Evolutionary conservation across 371 early-diverging fungal genomes (phyloP), one percentile per base, ranked within the genome.

Genomic region (Mucor irregularis): DNA sequence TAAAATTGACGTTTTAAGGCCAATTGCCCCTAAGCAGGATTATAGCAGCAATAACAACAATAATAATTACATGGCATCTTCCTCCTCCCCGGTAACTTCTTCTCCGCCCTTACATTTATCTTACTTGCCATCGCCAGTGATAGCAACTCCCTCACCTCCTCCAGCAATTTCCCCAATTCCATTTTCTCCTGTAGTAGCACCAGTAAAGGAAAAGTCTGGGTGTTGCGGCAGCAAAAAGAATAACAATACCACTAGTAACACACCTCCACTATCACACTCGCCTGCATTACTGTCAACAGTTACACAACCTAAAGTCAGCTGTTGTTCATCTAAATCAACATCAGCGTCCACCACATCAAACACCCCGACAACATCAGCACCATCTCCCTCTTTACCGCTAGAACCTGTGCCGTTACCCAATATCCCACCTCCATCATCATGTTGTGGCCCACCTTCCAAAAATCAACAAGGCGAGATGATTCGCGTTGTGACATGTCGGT

Each of bases 401-500:
- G 52, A 58, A 30, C 22, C 56, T 14, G 51, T 52, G 13, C 52
- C 58, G 29, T 40, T 52, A 45, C 59, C 55, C 1, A 31, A 55
- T 43, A 55, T 53, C 26, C 58, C 55, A 33, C 64, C 58, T 19
- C 60, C 61, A 13, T 46, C 46, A 4, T 56, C 62, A 13, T 71
- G 72, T 14, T 64, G 65, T 43, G 61, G 65, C 10, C 59, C 64
- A 8, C 55, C 65, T 4, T 56, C 65, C 9, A 59, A 58, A 29
- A 71, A 68, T 30, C 57, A 64, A 24, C 61, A 64, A 16, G 71
- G 71, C 4, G 62, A 68, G 31, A 57, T 40, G 0, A 70, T 70
- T 22, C 66, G 73, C 7, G 49, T 78, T 0, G 69, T 78, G 10
- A 78, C 78, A 0, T 78, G 78, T 46, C 74, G 78, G 2, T 78